phyloP scores from a whole-genome alignment of 2,329 filamentous ascomycete genomes.

The Sarocladium brachiariae region DNA sequence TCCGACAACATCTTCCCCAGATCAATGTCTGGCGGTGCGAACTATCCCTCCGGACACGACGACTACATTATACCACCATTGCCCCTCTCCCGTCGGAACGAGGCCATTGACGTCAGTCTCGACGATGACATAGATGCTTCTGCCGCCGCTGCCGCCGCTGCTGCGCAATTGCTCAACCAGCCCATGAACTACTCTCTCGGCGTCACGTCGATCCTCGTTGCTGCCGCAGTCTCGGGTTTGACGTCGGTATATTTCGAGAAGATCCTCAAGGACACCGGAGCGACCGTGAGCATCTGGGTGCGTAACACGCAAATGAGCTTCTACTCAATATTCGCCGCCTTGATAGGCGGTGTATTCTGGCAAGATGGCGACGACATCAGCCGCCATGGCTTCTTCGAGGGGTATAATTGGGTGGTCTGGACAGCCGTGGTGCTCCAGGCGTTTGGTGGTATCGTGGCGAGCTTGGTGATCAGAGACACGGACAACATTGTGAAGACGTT shows the following conservation, averaged over 20 bases:
- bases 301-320: slow-evolving; percentile 92
- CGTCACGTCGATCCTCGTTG: slow-evolving; percentile 67
- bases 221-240: slow-evolving; percentile 74
- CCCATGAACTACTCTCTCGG: slow-evolving; percentile 74
- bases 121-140: slow-evolving; percentile 3
- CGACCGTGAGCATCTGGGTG: slow-evolving; percentile 69
- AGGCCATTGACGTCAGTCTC: background rate
- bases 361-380: slow-evolving; percentile 81
- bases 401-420: slow-evolving; percentile 93
- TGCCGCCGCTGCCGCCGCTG: slow-evolving; percentile 40
- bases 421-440: slow-evolving; percentile 76
- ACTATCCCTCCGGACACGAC: background rate
- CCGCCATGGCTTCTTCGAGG: slow-evolving; percentile 84
- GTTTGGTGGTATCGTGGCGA: slow-evolving; percentile 71
- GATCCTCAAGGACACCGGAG: slow-evolving; percentile 73
- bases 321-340: slow-evolving; percentile 84
- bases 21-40: slow-evolving; percentile 42
- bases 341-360: slow-evolving; percentile 79
- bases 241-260: slow-evolving; percentile 88
- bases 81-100: background rate
- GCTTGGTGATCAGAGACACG: slow-evolving; percentile 32
- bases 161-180: slow-evolving; percentile 27
- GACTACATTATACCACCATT: background rate
- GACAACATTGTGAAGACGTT: slow-evolving; percentile 87
- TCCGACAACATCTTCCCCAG: slow-evolving; percentile 67